phyloP scores from a whole-genome alignment of 768 basidiomycete species.

The Tulasnella sp. region DNA sequence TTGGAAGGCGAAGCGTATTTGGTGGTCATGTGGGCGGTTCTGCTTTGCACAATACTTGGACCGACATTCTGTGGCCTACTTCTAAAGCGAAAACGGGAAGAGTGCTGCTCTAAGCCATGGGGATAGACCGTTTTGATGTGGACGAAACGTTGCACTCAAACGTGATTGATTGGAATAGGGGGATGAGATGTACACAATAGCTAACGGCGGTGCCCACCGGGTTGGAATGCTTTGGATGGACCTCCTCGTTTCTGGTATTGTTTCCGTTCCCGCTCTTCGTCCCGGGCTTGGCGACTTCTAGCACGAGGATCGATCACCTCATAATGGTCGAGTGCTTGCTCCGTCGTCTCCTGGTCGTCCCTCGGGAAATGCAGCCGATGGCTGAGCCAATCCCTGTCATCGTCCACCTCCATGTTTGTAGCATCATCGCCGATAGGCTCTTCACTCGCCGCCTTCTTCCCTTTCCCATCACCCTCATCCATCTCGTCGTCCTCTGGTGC shows the following conservation, averaged over 20 bases:
- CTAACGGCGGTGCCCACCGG: not conserved
- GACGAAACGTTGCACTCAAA: not conserved
- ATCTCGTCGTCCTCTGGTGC: constrained; percentile 26
- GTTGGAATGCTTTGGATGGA: not conserved
- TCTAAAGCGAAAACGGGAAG: not conserved
- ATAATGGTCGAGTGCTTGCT: constrained; percentile 66
- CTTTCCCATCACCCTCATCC: constrained; percentile 17
- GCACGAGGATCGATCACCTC: constrained; percentile 80
- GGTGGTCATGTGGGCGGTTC: constrained; percentile 45
- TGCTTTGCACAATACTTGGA: constrained; percentile 43
- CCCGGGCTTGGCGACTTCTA: constrained; percentile 56
- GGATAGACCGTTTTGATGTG: not conserved
- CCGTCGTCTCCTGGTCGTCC: constrained; percentile 61
- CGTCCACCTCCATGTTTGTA: constrained; percentile 59
- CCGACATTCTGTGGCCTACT: constrained; percentile 27
- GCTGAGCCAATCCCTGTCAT: constrained; percentile 59
- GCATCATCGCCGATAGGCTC: constrained; percentile 28
- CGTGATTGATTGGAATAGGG: not conserved
- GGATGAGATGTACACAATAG: not conserved
- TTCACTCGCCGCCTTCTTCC: constrained; percentile 20
- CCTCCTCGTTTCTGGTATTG: constrained; percentile 7
- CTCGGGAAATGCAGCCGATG: constrained; percentile 69
- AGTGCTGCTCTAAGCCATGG: not conserved
- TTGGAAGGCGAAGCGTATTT: constrained; percentile 36
- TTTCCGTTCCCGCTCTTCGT: constrained; percentile 65